phyloP scores from a whole-genome alignment of 2,329 filamentous ascomycete genomes.

The Aspergillus quadricinctus region DNA sequence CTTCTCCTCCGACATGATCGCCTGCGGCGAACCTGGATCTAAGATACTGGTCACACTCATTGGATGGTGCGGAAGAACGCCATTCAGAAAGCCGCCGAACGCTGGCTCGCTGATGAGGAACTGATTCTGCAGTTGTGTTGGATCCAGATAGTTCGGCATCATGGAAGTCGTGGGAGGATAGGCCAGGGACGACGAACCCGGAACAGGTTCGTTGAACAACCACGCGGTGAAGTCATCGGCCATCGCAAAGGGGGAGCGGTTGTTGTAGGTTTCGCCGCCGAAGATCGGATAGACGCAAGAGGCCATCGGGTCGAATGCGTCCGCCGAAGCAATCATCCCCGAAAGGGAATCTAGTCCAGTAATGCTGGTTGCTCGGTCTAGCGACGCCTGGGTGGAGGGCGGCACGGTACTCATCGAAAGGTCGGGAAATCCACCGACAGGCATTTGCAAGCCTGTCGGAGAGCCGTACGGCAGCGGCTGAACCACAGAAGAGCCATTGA shows the following conservation, averaged over 20 bases:
- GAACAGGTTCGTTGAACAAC: slow-evolving; percentile 67
- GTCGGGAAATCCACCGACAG: slow-evolving; percentile 17
- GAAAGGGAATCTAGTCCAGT: slow-evolving; percentile 20
- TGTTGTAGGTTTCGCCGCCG: slow-evolving; percentile 75
- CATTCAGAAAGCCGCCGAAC: slow-evolving; percentile 46
- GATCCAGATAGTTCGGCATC: slow-evolving; percentile 38
- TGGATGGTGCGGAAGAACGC: slow-evolving; percentile 61
- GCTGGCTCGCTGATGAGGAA: slow-evolving; percentile 49
- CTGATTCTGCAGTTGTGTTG: slow-evolving; percentile 44
- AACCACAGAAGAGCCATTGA: slow-evolving; percentile 16
- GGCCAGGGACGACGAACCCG: slow-evolving; percentile 51
- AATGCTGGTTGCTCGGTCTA: slow-evolving; percentile 23
- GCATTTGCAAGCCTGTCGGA: slow-evolving; percentile 12
- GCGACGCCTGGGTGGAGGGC: slow-evolving; percentile 21
- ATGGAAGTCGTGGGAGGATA: slow-evolving; percentile 40
- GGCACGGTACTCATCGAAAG: slow-evolving; percentile 16
- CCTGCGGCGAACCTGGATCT: slow-evolving; percentile 74
- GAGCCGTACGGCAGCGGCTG: slow-evolving; percentile 14
- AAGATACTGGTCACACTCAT: slow-evolving; percentile 87
- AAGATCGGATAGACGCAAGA: slow-evolving; percentile 72
- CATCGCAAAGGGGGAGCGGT: slow-evolving; percentile 82
- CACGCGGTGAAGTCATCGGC: slow-evolving; percentile 84
- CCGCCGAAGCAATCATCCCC: slow-evolving; percentile 21
- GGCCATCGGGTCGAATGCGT: slow-evolving; percentile 34
- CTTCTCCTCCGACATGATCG: slow-evolving; percentile 80